phyloP scores from a whole-genome alignment of 2,329 filamentous ascomycete species.

The Cladorrhinum sp. region DNA sequence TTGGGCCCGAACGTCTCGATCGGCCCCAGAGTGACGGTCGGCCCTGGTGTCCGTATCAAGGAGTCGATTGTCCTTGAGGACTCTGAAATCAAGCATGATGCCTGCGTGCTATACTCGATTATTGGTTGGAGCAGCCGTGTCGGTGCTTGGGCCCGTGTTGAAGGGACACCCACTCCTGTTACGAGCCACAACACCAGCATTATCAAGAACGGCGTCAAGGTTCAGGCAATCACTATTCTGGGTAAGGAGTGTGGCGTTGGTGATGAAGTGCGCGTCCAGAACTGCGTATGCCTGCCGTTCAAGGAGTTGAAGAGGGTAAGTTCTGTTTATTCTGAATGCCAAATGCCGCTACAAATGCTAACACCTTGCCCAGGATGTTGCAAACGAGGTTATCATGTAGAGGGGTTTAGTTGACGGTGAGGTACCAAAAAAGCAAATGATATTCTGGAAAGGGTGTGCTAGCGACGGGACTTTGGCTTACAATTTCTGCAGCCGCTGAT shows the following conservation, averaged over 20 bases:
- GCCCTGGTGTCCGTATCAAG: constrained; percentile 87
- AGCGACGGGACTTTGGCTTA: not conserved
- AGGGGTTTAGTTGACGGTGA: not conserved
- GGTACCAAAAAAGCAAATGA: not conserved
- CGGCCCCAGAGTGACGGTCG: constrained; percentile 80
- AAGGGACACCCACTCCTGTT: constrained; percentile 86
- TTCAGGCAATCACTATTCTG: constrained; percentile 95
- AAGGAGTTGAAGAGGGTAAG: constrained; percentile 95
- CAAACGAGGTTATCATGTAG: constrained; percentile 91
- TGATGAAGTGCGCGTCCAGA: constrained; percentile 93
- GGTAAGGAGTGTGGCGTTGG: constrained; percentile 94
- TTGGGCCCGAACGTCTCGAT: constrained; percentile 96
- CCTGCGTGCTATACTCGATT: constrained; percentile 91
- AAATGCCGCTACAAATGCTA: not conserved
- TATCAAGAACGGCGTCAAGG: constrained; percentile 96
- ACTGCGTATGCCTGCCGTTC: constrained; percentile 95
- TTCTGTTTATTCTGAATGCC: constrained; percentile 23
- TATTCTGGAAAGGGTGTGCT: not conserved
- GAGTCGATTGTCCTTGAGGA: constrained; percentile 96
- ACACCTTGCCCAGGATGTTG: constrained; percentile 61
- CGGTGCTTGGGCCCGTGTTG: constrained; percentile 96
- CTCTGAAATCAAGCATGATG: constrained; percentile 92
- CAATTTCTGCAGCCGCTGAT: not conserved
- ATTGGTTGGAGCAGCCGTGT: constrained; percentile 96
- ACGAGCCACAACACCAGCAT: constrained; percentile 90